Base-by-base conservation (phyloP, 2,329 filamentous ascomycete species). In the Sclerotiophoma versabilis region DNA sequence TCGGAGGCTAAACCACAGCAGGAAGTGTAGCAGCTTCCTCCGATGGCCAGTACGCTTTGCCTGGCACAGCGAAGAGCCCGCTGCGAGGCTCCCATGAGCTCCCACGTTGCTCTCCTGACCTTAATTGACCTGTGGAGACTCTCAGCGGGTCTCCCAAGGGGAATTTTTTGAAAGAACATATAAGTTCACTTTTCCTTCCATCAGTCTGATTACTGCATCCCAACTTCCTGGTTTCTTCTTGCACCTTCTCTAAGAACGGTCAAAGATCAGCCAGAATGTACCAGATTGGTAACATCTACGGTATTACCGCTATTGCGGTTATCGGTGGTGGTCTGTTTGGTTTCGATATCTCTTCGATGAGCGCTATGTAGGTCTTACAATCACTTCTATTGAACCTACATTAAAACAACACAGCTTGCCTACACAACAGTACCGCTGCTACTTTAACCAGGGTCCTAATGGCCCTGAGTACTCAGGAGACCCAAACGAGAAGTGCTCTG, bases 271-370 rank as follows among this genome's bases (percentile, higher is more conserved):
- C 36, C 58, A 64, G 47, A n/a, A 68, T 69, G 68, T 70, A 70
- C 60, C 66, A 72, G 44, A 80, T 84, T 47, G 80, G 82, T 20
- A 86, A 86, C 59, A 80, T 85, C 63, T 86, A 87, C 66, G 71
- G 80, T 51, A 83, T 85, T 59, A 81, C 83, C 48, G 81, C 81
- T 67, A 83, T 85, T 69, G 78, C 83, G 70, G 80, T 84, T 58
- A 80, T 81, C 78, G 88, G 88, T 62, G 88, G 88, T 70, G 85
- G 83, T 20, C 79, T 92, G 22, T 92, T 92, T 67, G 90, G 90
- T 64, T 92, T 92, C 70, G 90, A 92, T 75, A 91, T 92, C 65
- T 85, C 83, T 50, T 89, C 87, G 36, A 91, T 92, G 88, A 87
- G 84, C 53, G 76, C 77, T 9, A 77, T 78, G 64, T 77, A 63